phyloP scores from a whole-genome alignment of 129 eudicot genomes.

The Lactuca sativa region DNA sequence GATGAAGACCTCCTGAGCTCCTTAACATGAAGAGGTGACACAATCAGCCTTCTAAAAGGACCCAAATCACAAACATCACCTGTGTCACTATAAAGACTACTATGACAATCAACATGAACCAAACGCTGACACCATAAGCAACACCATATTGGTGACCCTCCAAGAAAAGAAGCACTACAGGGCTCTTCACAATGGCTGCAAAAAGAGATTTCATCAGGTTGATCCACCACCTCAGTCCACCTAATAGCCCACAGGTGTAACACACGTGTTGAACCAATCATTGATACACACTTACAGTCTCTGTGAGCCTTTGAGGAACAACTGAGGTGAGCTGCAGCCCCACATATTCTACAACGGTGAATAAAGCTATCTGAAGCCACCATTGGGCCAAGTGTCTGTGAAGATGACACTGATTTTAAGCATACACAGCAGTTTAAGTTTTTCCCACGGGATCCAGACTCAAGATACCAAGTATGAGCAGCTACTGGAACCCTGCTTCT shows the following conservation, averaged over 20 bases:
- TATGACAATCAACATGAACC: conserved; percentile 96
- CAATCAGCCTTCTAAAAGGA: conserved; percentile 72
- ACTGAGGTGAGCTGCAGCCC: conserved; percentile 86
- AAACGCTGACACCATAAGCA: conserved; percentile 95
- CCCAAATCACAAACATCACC: conserved; percentile 98
- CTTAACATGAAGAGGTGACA: conserved; percentile 84
- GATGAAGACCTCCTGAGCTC: conserved; percentile 57
- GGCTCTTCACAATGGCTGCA: conserved; percentile 98
- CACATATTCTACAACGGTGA: conserved; percentile 76
- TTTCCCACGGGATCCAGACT: conserved; percentile 76
- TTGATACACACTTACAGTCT: conserved; percentile 93
- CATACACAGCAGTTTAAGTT: conserved; percentile 94
- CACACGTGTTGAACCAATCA: conserved; percentile 70
- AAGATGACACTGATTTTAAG: conserved; percentile 73
- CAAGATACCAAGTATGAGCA: conserved; percentile 86
- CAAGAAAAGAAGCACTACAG: conserved; percentile 84
- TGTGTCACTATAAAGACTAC: conserved; percentile 71
- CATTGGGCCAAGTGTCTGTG: conserved; percentile 76
- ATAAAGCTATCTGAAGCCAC: conserved; percentile 76
- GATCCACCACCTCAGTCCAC: conserved; percentile 91
- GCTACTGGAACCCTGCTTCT: conserved; percentile 67
- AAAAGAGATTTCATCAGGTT: conserved; percentile 79
- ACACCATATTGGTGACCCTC: conserved; percentile 98
- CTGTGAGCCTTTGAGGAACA: conserved; percentile 81
- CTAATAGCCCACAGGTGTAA: conserved; percentile 93